Evolutionary conservation across 208 protist genomes (phyloP), one percentile per base, ranked within the genome.

Genomic region (Strigomonas galati): DNA sequence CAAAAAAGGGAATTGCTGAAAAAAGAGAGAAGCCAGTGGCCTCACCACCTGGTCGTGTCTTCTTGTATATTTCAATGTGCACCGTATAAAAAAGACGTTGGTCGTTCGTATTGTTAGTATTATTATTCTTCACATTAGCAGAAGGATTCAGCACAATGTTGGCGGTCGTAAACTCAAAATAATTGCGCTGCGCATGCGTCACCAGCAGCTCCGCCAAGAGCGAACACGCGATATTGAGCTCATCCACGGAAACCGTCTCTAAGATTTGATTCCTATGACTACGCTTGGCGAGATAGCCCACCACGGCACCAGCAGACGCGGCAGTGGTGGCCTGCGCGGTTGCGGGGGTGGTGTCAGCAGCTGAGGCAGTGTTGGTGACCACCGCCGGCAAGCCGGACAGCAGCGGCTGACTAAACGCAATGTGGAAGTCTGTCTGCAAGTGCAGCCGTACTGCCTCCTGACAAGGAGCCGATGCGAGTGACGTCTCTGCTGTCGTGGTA

Each of bases 141-240:
- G 75, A 69, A 10, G 78, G 85, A 30, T 76, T 72, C 19, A 94
- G 75, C 6, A 72, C 31, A 10, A 73, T 46, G 40, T 15, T 19
- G 40, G 40, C 72, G 9, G 54, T 65, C 0, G 61, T 19, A 10
- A 91, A 81, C 26, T 52, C 12, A 52, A 87, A 82, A 7, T 65
- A 32, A 55, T 94, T 76, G 24, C 69, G 59, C 14, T 80, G 61
- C 0, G 77, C 77, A 0, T 92, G 53, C 32, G 78, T 63, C 28
- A 71, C 62, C 6, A 94, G 62, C 10, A 92, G 70, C 27, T 79
- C 62, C 35, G 82, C 54, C 2, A 92, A 44, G 43, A 81, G 82
- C 6, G 84, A 85, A 62, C 89, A 91, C 5, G 89, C 89, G 17
- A 76, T 72, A 59, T 94, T 94, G 30, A 91, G 74, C 55, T 94